phyloP scores from a whole-genome alignment of 768 basidiomycete genomes.

The Podaxis sp. region DNA sequence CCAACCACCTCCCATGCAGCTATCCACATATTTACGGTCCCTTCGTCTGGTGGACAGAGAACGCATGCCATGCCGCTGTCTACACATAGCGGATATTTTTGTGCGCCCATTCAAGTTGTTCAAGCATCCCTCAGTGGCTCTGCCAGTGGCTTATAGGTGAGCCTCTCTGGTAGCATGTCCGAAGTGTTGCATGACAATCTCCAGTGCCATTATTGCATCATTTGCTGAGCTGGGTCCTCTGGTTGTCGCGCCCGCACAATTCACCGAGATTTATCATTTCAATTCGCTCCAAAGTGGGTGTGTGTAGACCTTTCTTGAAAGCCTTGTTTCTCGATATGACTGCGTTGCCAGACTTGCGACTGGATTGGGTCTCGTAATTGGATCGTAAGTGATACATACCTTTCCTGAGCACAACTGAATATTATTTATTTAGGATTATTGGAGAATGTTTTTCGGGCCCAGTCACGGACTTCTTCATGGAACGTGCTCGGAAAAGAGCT shows the following conservation, averaged over 20 bases:
- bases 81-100: neutral
- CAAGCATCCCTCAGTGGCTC: neutral
- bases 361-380: conserved; percentile 33
- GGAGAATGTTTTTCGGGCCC: conserved; percentile 35
- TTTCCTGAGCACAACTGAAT: neutral
- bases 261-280: conserved; percentile 18
- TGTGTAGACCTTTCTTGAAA: neutral
- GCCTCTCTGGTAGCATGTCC: neutral
- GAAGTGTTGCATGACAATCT: neutral
- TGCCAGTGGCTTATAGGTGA: neutral
- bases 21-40: neutral
- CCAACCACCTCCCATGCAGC: neutral
- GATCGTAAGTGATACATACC: conserved; percentile 24
- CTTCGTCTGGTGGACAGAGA: neutral
- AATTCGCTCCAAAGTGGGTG: conserved; percentile 35
- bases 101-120: neutral
- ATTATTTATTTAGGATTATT: conserved; percentile 5
- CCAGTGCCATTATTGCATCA: neutral
- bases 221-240: conserved; percentile 14
- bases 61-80: neutral
- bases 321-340: neutral
- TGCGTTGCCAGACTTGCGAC: conserved; percentile 27
- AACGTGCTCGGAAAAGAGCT: conserved; percentile 29
- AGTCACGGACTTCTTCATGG: conserved; percentile 33
- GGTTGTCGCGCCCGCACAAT: conserved; percentile 25